Conservation (phyloP, 441 rosid species). For the Kokia cookei region DNA sequence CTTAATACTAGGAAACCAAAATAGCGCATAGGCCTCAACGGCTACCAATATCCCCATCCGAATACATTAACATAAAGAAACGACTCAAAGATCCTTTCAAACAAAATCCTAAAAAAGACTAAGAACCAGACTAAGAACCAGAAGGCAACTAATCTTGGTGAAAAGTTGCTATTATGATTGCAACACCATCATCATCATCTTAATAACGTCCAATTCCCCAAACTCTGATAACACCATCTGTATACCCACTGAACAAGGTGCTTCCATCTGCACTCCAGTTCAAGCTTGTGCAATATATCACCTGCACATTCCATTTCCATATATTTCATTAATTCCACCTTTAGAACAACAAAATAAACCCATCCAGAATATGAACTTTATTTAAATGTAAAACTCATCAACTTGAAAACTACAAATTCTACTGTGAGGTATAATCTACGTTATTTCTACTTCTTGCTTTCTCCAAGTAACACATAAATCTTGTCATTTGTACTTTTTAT, state of each 20-base stretch:
- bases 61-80: not conserved
- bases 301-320: not conserved
- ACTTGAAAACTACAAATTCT: not conserved
- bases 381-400: not conserved
- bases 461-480: too few relatives aligned
- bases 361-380: not conserved
- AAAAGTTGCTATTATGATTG: not conserved
- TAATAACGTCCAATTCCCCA: slow-evolving; percentile 88
- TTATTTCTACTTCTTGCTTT: not conserved
- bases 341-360: not conserved
- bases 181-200: not conserved
- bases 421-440: not conserved
- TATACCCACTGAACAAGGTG: slow-evolving; percentile 49
- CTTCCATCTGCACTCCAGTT: not conserved
- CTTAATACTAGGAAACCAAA: too few relatives aligned
- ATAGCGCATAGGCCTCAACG: too few relatives aligned
- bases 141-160: not conserved
- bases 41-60: not conserved
- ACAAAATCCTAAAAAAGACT: not conserved
- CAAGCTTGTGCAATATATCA: not conserved
- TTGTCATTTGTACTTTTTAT: too few relatives aligned
- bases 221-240: slow-evolving; percentile 87
- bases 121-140: not conserved
- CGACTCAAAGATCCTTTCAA: not conserved
- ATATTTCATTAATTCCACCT: not conserved